Evolutionary conservation across 139 green algal species (phyloP), one percentile per base, ranked within the genome.

Genomic region (Chlorella sp.): DNA sequence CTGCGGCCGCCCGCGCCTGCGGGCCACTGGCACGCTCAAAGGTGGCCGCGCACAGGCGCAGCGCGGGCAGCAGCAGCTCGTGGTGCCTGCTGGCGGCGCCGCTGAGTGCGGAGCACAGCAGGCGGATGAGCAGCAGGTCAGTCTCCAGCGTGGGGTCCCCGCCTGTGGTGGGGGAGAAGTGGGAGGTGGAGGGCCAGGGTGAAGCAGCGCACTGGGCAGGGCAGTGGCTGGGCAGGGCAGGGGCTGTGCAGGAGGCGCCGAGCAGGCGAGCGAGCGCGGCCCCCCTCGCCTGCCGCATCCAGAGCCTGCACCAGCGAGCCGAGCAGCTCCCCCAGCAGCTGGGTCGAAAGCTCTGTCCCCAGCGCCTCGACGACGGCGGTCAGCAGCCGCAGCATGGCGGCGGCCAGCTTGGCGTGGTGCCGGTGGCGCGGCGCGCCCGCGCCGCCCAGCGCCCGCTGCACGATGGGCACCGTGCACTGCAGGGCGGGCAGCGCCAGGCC

Each of bases 331-430:
- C 60, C 76, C 46, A 77, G 43, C 12, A 8, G 40, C 5, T 71
- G 45, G 1, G 11, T 38, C n/a, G 66, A 66, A 35, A 82, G 67
- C 51, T 82, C 76, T 19, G 67, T 63, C 5, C 40, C 51, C n/a
- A 82, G 41, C 15, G 72, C 76, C 36, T 77, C 50, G 14, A 82
- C 38, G 5, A 53, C n/a, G 27, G 66, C 38, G 8, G 46, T 9
- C 19, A 77, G n/a, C 59, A 82, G 36, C 46, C 76, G 69, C 61
- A 82, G 69, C 48, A 82, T 60, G 2, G 76, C 45, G 1, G 40
- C 61, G 5, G 69, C 23, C 5, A 58, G 45, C 61, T 41, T 68
- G 60, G 40, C 43, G 1, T 9, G 14, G 21, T 31, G 64, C 42
- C 12, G 42, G 42, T 36, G 27, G 58, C 12, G 45, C n/a, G n/a